phyloP scores from a whole-genome alignment of 1,284 basidiomycete genomes.

The Ustilago crameri region DNA sequence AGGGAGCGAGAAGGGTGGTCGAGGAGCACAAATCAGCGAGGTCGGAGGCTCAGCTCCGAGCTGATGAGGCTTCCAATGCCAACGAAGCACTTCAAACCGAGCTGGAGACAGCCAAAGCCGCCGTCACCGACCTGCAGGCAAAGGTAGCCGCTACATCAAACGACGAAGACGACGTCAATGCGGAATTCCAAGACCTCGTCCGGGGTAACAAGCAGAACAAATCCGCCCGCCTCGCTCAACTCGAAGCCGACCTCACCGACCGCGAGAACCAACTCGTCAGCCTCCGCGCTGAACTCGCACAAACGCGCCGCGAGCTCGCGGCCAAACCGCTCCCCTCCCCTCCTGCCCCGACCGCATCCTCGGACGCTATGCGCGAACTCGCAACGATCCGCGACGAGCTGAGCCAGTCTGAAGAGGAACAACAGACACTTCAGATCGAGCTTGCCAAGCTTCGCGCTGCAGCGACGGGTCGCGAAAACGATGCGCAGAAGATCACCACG shows the following conservation, averaged over 20 bases:
- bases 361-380: constrained; percentile 12
- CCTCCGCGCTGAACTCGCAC: constrained; percentile 16
- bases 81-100: constrained; percentile 16
- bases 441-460: constrained; percentile 27
- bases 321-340: not conserved
- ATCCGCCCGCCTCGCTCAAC: constrained; percentile 13
- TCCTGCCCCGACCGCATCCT: not conserved
- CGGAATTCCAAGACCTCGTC: constrained; percentile 37
- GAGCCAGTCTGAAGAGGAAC: constrained; percentile 29
- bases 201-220: constrained; percentile 11
- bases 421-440: constrained; percentile 19
- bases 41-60: constrained; percentile 1
- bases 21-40: constrained; percentile 10
- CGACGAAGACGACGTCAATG: constrained; percentile 35
- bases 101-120: constrained; percentile 8
- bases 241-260: constrained; percentile 27
- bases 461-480: constrained; percentile 14
- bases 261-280: constrained; percentile 12
- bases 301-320: constrained; percentile 15
- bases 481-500: constrained; percentile 1
- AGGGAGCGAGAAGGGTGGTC: constrained; percentile 5
- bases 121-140: constrained; percentile 17
- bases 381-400: constrained; percentile 27
- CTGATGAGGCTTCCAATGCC: constrained; percentile 3
- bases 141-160: constrained; percentile 7